Percentiles rank a stretch among this genome's conserved stretches.
Conservation (phyloP, 2,329 filamentous ascomycete genomes). For the Stachybotrys elegans region DNA sequence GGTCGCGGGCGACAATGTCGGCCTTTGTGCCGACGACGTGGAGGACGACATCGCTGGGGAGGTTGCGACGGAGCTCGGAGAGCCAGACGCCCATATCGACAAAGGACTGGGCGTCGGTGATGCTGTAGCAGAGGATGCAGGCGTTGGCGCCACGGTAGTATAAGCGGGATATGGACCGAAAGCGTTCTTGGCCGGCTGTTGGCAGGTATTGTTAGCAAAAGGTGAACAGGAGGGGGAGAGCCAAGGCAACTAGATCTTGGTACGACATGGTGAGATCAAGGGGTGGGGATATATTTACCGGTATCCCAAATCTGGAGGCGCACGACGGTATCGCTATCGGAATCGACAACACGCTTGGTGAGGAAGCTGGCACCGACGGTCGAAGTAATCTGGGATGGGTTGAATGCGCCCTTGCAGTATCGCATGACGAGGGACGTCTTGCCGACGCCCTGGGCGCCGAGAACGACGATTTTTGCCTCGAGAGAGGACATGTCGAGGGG, state of each 20-base stretch:
- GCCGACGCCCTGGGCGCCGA: conserved; percentile 74
- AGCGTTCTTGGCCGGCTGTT: conserved; percentile 82
- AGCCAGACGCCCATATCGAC: conserved; percentile 92
- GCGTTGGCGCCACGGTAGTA: conserved; percentile 96
- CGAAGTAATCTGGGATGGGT: conserved; percentile 57
- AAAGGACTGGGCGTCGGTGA: conserved; percentile 81
- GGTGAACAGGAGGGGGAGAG: conserved; percentile 6
- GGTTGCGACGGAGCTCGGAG: conserved; percentile 73
- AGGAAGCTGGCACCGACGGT: conserved; percentile 79
- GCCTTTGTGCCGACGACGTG: conserved; percentile 95
- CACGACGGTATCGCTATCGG: conserved; percentile 78
- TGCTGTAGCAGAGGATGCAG: conserved; percentile 90
- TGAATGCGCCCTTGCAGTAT: conserved; percentile 68
- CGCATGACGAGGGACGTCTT: conserved; percentile 76
- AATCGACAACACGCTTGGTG: conserved; percentile 75
- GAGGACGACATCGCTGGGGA: conserved; percentile 73
- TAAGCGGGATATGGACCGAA: conserved; percentile 87
- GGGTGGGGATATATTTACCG: conserved; percentile 34
- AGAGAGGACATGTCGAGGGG: conserved; percentile 48
- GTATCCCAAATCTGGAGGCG: conserved; percentile 97
- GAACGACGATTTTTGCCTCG: conserved; percentile 77
- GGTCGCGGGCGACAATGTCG: conserved; percentile 84
- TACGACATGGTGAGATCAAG: not conserved
- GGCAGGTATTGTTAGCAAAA: conserved; percentile 5
- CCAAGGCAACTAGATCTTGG: not conserved